phyloP scores from a whole-genome alignment of 306 rosid species.

The Canavalia ensiformis region DNA sequence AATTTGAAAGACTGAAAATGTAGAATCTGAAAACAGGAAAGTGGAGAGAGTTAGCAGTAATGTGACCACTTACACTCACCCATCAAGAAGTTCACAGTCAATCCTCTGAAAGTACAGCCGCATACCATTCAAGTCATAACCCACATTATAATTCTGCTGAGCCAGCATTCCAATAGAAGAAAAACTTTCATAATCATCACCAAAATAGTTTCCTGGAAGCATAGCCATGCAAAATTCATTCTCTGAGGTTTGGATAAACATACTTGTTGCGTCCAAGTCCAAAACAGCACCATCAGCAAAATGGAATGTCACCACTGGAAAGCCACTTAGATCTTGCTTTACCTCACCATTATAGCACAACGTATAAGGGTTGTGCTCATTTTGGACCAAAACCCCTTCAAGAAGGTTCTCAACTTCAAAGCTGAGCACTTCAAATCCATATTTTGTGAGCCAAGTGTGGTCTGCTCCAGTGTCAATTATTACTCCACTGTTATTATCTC shows the following conservation, averaged over 20 bases:
- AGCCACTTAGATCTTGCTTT: slow-evolving; percentile 7
- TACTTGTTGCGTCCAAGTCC: slow-evolving; percentile 25
- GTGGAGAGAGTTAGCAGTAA: not conserved
- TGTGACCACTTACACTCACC: not conserved
- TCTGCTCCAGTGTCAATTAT: slow-evolving; percentile 31
- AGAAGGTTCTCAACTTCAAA: slow-evolving; percentile 39
- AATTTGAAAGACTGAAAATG: not conserved
- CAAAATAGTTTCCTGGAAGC: slow-evolving; percentile 38
- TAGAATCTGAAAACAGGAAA: not conserved
- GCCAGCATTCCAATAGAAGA: slow-evolving; percentile 38
- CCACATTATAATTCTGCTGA: slow-evolving; percentile 34
- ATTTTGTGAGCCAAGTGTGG: slow-evolving; percentile 29
- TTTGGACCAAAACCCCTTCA: slow-evolving; percentile 10
- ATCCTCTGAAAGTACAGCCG: slow-evolving; percentile 19
- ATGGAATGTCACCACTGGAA: slow-evolving; percentile 44
- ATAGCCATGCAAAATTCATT: slow-evolving; percentile 36
- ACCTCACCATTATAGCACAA: slow-evolving; percentile 36
- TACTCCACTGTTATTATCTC: slow-evolving; percentile 21
- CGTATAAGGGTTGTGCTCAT: not conserved
- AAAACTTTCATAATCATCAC: slow-evolving; percentile 38
- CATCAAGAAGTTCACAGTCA: slow-evolving; percentile 38
- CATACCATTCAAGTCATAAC: slow-evolving; percentile 38
- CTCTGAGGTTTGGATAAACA: slow-evolving; percentile 14
- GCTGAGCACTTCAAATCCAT: slow-evolving; percentile 37
- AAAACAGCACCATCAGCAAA: slow-evolving; percentile 22